Evolutionary conservation across 345 rosid species (phyloP).

Genomic region (Eucalyptus polybractea): DNA sequence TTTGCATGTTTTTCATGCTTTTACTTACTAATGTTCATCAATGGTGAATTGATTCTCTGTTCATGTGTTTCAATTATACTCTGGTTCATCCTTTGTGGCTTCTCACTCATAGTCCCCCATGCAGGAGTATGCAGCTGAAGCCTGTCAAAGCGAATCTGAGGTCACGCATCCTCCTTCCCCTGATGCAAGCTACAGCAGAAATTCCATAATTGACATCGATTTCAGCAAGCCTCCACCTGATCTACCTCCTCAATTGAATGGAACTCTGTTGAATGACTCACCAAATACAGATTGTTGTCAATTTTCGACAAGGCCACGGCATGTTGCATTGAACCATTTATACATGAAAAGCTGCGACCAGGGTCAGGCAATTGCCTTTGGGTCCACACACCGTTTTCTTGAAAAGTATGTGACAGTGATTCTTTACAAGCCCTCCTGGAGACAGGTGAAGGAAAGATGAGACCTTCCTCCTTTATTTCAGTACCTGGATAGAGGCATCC

Average conservation of each 20-base stretch:
- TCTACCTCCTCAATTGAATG: constrained; percentile 40
- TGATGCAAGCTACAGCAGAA: constrained; percentile 31
- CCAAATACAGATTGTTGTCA: neutral
- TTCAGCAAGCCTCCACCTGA: constrained; percentile 45
- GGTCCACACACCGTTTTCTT: constrained; percentile 1
- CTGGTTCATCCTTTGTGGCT: neutral
- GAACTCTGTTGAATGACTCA: constrained; percentile 4
- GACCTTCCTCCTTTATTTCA: neutral
- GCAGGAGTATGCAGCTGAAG: constrained; percentile 33
- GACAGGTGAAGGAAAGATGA: neutral
- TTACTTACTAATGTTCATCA: neutral
- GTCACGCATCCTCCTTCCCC: constrained; percentile 50
- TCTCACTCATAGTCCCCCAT: neutral
- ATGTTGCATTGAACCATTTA: neutral
- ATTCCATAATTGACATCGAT: constrained; percentile 14
- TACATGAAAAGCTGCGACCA: neutral
- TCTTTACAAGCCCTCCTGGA: constrained; percentile 3
- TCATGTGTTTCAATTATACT: neutral
- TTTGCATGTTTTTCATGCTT: neutral
- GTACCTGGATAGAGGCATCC: neutral
- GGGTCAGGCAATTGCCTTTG: neutral
- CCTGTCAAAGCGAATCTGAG: constrained; percentile 24
- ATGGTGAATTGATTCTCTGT: neutral
- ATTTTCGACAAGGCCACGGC: constrained; percentile 18
- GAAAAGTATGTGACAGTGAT: constrained; percentile 4